Percentiles rank a stretch among this genome's conserved stretches.
phyloP scores from a whole-genome alignment of 2,329 filamentous ascomycete species.

The Aulographum hederae region DNA sequence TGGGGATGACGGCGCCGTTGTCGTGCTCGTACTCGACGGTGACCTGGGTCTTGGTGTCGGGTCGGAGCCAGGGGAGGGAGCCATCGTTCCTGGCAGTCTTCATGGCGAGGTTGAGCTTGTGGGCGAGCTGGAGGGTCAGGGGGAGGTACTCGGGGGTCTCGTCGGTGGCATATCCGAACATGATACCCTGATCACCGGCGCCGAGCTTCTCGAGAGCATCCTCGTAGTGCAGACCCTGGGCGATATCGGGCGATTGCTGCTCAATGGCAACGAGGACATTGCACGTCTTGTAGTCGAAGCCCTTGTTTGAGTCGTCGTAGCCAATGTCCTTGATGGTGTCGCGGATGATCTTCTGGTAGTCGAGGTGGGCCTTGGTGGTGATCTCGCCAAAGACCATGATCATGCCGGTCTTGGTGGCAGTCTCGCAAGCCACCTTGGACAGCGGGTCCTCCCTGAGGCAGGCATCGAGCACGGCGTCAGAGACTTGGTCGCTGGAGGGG shows the following conservation, averaged over 20 bases:
- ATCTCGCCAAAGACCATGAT: slow-evolving; percentile 79
- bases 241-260: slow-evolving; percentile 97
- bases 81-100: slow-evolving; percentile 74
- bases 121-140: slow-evolving; percentile 79
- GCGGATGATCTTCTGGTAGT: slow-evolving; percentile 98
- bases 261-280: slow-evolving; percentile 98
- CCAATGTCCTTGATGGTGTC: slow-evolving; percentile 94
- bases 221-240: slow-evolving; percentile 96
- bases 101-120: slow-evolving; percentile 96
- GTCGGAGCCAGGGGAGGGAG: slow-evolving; percentile 79
- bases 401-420: slow-evolving; percentile 98
- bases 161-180: slow-evolving; percentile 99
- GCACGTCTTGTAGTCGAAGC: slow-evolving; percentile 99
- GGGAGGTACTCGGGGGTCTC: slow-evolving; percentile 96
- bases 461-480: slow-evolving; percentile 95
- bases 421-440: slow-evolving; percentile 98
- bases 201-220: slow-evolving; percentile 93
- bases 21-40: slow-evolving; percentile 98
- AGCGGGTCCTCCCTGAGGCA: slow-evolving; percentile 87
- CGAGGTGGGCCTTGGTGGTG: slow-evolving; percentile 83
- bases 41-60: slow-evolving; percentile 99
- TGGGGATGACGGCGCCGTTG: slow-evolving; percentile 76
- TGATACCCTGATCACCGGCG: slow-evolving; percentile 99
- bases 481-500: slow-evolving; percentile 89
- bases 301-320: slow-evolving; percentile 92